phyloP scores from a whole-genome alignment of 2,329 filamentous ascomycete species.

The Hymenoscyphus scutula region DNA sequence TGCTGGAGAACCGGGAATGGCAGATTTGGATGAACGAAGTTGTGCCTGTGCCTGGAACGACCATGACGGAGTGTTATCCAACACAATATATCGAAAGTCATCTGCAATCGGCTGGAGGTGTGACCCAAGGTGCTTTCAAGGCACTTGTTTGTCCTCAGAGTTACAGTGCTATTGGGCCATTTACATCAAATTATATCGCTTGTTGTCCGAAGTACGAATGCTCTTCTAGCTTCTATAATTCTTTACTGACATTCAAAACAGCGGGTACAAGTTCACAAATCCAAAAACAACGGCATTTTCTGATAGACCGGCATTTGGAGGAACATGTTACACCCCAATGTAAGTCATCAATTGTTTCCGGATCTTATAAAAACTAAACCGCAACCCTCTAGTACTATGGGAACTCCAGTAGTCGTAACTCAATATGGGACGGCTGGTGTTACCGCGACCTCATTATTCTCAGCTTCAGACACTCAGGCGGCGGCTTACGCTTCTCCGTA shows the following conservation, averaged over 20 bases:
- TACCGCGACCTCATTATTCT: conserved; percentile 25
- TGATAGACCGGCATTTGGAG: conserved; percentile 28
- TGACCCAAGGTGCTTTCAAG: conserved; percentile 27
- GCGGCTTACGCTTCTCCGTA: conserved; percentile 28
- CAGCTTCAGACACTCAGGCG: conserved; percentile 19
- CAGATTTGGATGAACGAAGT: conserved; percentile 29
- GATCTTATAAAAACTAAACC: not conserved
- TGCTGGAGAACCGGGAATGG: conserved; percentile 25
- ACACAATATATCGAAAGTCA: conserved; percentile 25
- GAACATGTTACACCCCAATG: conserved; percentile 27
- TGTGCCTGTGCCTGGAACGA: conserved; percentile 26
- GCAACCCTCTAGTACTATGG: not conserved
- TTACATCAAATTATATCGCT: conserved; percentile 30
- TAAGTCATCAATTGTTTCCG: not conserved
- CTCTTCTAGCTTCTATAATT: not conserved
- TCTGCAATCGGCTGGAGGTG: conserved; percentile 18
- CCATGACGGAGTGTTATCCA: conserved; percentile 28
- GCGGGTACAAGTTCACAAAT: conserved; percentile 20
- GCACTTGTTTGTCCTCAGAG: conserved; percentile 26
- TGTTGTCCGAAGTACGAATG: conserved; percentile 29
- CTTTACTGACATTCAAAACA: conserved; percentile 3
- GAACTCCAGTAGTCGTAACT: conserved; percentile 19
- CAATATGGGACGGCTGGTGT: conserved; percentile 22
- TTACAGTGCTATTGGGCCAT: conserved; percentile 22
- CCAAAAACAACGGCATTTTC: conserved; percentile 14